Evolutionary conservation across 2,329 filamentous ascomycete genomes (phyloP), one percentile per base, ranked within the genome.

Genomic region (Venturia carpophila): DNA sequence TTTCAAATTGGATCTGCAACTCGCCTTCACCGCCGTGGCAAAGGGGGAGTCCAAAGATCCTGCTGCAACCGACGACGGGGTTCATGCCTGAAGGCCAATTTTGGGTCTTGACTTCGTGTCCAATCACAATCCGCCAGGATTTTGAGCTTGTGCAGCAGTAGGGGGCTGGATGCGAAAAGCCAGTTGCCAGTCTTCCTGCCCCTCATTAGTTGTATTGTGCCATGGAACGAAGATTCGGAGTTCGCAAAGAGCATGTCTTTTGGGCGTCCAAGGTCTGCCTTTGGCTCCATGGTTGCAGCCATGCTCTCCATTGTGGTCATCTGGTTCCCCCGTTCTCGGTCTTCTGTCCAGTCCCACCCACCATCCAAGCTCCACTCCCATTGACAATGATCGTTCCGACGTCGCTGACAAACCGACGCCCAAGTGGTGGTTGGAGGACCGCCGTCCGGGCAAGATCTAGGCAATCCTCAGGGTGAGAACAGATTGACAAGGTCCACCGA

Each of bases 41-140:
- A 34, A 19, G 34, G 49, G 17, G 49, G 17, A 55, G 30, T 37
- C 30, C 52, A 58, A 19, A 34, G 10, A 24, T 34, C 4, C 17
- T 55, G 49, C 7, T 55, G 6, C 24, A 34, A 34, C 30, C 17
- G 11, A 55, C 17, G 49, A 34, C 52, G 30, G 52, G 52, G 52
- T n/a, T 37, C 3, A 58, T 58, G 52, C 52, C 52, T 58, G 52
- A 21, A 58, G 52, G 19, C 30, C 30, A 58, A 37, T 58, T 58
- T 19, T 37, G 52, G 5, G 3, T 58, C 17, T n/a, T 37, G 52
- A n/a, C 52, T 37, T 37, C 15, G 27, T 58, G 52, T 19, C 30
- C 30, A 34, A 37, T 19, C 13, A 37, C 27, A 17, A 24, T 1
- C 47, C 21, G n/a, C 1, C n/a, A 55, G 49, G 24, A 34, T 55